Evolutionary conservation across 257 asterid genomes (phyloP), one percentile per base, ranked within the genome.

Genomic region (Cordia subcordata): DNA sequence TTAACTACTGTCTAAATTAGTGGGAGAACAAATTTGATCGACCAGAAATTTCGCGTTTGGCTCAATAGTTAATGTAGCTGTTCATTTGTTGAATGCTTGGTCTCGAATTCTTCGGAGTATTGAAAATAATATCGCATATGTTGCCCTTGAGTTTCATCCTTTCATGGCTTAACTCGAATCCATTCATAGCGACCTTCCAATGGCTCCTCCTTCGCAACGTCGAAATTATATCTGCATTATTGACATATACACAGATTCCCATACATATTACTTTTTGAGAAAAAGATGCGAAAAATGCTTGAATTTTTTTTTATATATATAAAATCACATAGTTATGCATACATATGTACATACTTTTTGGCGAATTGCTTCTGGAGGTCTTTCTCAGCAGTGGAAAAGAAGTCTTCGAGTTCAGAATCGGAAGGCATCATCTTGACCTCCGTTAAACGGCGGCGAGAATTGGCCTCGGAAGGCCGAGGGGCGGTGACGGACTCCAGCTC

Each of bases 311-410:
- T 39, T 39, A 39, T 39, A 39, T 12, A 12, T 39, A 39, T 39
- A 39, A 42, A 3, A 27, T 27, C 6, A 27, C 35, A 27, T 27
- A 27, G 3, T 46, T 5, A 16, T 51, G 3, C 17, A 17, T 50
- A 15, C 57, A 60, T 44, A 32, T 33, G 46, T 17, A 13, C 15
- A 18, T 84, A 87, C 96, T 75, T 80, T 54, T 78, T 72, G 0
- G 74, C 47, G 75, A 82, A 80, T 49, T 68, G 62, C 68, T 77
- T 56, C 58, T 69, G 85, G 60, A 77, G 56, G 27, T 75, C 65
- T 35, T 73, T 75, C 62, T 84, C 90, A 13, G 86, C 88, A 14
- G 66, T 58, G 12, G 79, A 58, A 69, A 87, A 87, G 70, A 84
- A 84, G 8, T 67, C 85, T 53, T 82, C 86, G 8, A 87, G 60